Base-by-base conservation (phyloP, 129 eudicot species). In the Chrysanthemum seticuspe region DNA sequence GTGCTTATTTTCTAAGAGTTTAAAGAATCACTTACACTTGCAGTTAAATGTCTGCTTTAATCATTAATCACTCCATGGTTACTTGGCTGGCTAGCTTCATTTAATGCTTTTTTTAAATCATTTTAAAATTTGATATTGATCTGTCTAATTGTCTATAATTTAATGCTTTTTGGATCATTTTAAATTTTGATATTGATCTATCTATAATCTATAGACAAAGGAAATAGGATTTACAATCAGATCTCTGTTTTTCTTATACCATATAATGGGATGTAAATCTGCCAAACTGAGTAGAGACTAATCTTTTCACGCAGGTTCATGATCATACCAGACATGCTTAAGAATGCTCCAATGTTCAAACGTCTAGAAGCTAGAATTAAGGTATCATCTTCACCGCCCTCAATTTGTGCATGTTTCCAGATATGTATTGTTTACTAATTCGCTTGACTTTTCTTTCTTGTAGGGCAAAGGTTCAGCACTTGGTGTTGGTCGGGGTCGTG, bases 301-400 rank as follows among this genome's bases (percentile, higher is more conserved):
- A n/a, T 59, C 56, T 56, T 10, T 69, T 65, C 16, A 14, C 14
- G 62, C 85, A 92, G 98, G 90, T 89, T 92, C 69, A 92, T 92
- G 95, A 89, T 92, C 70, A 92, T 92, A 40, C 98, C 98, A 15
- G 98, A 92, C 80, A 92, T 92, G 98, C 95, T 92, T 61, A 92
- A 89, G 92, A 89, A 89, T 83, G 98, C 98, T 76, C 98, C 98
- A 11, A 92, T 92, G 95, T 89, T 93, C 83, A 89, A 93, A 57
- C 96, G 96, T 34, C 75, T 89, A 71, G 98, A 93, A 76, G 85
- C 98, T 51, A 89, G 90, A 81, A 94, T 94, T 71, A 94, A 94
- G 99, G 99, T 90, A 78, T 71, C 40, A 6, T 78, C 23, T 25
- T 10, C 7, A 21, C 21, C 71, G 8, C 13, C 14, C 40, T 48